Conservation (phyloP, 495 filamentous ascomycete genomes). For the Xylaria bambusicola region DNA sequence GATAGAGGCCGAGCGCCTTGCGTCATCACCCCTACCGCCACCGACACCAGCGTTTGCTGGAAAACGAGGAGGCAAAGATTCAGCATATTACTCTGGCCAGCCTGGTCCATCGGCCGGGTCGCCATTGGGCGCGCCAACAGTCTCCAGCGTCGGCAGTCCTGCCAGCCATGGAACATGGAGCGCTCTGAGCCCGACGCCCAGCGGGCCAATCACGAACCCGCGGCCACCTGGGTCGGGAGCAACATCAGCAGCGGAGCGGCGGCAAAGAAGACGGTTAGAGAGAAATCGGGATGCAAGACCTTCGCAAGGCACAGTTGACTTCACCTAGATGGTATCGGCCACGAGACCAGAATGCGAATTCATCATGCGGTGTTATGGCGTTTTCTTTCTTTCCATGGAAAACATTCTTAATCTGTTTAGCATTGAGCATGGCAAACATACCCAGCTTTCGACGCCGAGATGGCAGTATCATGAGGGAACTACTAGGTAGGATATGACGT, state of each 20-base stretch:
- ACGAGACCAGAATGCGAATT: slow-evolving; percentile 11
- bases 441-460: slow-evolving; percentile 4
- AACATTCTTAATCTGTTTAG: not conserved
- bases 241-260: slow-evolving; percentile 42
- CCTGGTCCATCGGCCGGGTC: slow-evolving; percentile 41
- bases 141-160: slow-evolving; percentile 46
- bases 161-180: slow-evolving; percentile 46
- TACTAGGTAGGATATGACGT: not conserved
- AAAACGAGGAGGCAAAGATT: slow-evolving; percentile 50
- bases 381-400: slow-evolving; percentile 24
- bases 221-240: slow-evolving; percentile 24
- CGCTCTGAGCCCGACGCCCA: slow-evolving; percentile 39
- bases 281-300: slow-evolving; percentile 42
- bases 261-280: slow-evolving; percentile 50
- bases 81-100: slow-evolving; percentile 55
- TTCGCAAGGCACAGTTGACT: slow-evolving; percentile 43
- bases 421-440: slow-evolving; percentile 10
- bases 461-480: slow-evolving; percentile 4
- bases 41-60: slow-evolving; percentile 49
- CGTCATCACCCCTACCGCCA: slow-evolving; percentile 41
- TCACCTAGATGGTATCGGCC: slow-evolving; percentile 27
- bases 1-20: slow-evolving; percentile 41
- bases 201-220: slow-evolving; percentile 23
- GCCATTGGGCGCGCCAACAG: slow-evolving; percentile 34
- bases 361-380: slow-evolving; percentile 33